Evolutionary conservation across 768 basidiomycete genomes (phyloP), one percentile per base, ranked within the genome.

Genomic region (Boletus fagicola): DNA sequence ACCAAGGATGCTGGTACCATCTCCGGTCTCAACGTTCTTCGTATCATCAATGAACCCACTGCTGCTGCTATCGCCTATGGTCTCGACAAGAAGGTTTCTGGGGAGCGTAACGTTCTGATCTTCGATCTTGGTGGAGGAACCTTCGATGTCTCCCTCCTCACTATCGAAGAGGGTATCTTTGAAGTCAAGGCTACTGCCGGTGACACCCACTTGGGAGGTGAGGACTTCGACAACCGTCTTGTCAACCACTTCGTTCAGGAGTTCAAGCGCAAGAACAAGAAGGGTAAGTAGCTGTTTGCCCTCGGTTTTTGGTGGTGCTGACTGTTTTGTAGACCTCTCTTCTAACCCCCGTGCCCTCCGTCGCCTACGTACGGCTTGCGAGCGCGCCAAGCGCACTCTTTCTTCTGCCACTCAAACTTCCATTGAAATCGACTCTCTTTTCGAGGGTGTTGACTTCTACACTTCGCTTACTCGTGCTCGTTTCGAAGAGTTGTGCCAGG

Each of bases 71-170:
- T 98, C 68, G 95, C 95, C 36, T 98, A 98, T 77, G 95, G 95
- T 78, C 91, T 98, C 52, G 95, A 98, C 80, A 94, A 94, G 79
- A 92, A 96, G 77, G 86, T 90, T 57, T 73, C 74, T 31, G 88
- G 90, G 62, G 95, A 98, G 77, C 88, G 90, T 59, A 96, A 97
- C 72, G 94, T 98, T 66, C 84, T 98, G 70, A 96, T 98, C 74
- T 98, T 97, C 79, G 95, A 98, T 81, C 88, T 98, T 40, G 95
- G 94, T 61, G 95, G 95, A 80, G 95, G 94, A 79, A 97, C 95
- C 38, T 98, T 96, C 75, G 94, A 97, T 86, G 94, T 96, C 36
- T 96, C 94, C 31, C 90, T 98, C 56, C 78, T 98, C 59, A 95
- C 92, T 57, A 96, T 97, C 61, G 93, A 94, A 73, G 94, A 95